Evolutionary conservation across 2,329 filamentous ascomycete species (phyloP), one percentile per base, ranked within the genome.

Genomic region (Fusarium avenaceum): DNA sequence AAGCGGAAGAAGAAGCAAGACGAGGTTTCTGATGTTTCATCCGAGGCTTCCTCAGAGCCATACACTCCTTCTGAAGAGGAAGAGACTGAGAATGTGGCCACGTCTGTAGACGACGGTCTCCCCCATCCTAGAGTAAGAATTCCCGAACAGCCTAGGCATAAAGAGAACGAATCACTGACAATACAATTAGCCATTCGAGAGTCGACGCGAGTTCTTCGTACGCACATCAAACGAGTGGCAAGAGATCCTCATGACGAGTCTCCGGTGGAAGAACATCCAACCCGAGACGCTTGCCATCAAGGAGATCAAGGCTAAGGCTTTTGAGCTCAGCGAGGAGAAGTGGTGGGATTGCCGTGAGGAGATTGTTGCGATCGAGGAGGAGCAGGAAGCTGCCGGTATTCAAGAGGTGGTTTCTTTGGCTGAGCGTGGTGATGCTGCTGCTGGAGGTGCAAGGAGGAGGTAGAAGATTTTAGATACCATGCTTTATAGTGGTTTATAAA

Each of bases 271-370:
- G 78, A 87, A 87, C 33, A 82, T 88, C 44, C 86, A 89, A 68
- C 86, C 87, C 4, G 91, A 92, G 77, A 85, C 88, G 40, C 85
- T 93, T 68, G 85, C 88, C 1, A 83, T 96, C 75, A 99, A 99
- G 83, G 96, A 98, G 82, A 89, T 98, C 74, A 94, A 97, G 78
- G 91, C 94, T 74, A 90, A 89, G 76, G 96, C 94, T 2, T 99
- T 97, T 77, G 91, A 93, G 76, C 86, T 93, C 68, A 94, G 94
- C 40, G 96, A 99, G 80, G 92, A 94, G 81, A 97, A 97, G 79
- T 99, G 96, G 96, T 99, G 96, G 96, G 96, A 97, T 83, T 94
- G 91, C 76, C 87, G 96, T 73, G 96, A 99, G 82, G 95, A 98
- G 81, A 92, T 99, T 70, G 91, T 90, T 54, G 91, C 89, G 8